Base-by-base conservation (phyloP, 2,329 filamentous ascomycete species). In the Stemphylium vesicarium region DNA sequence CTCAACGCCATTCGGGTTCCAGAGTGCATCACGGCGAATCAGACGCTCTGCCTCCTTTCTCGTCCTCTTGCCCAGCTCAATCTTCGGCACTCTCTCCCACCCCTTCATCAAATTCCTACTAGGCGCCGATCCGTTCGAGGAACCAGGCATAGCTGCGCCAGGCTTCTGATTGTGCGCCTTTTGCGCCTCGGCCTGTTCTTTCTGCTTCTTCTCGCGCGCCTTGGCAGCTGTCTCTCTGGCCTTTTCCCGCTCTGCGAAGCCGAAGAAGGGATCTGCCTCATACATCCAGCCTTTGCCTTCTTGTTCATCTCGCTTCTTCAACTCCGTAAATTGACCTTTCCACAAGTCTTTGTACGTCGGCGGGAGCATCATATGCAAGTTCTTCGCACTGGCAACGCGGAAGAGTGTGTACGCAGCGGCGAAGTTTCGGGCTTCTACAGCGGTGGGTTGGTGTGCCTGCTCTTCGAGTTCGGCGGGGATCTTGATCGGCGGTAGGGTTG, bases 321-420 rank as follows among this genome's bases (percentile, higher is more conserved):
- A 79, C 4, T 86, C 84, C 59, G 89, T 85, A 64, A 99, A 96
- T 53, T 93, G 88, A 5, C 85, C 85, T 72, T 96, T 96, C 95
- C 95, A 99, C 37, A 97, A 79, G 61, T 91, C 86, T 70, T 88
- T 89, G 77, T 97, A 96, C 55, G 90, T 90, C 0, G 95, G 95
- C 20, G 95, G 95, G 62, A 99, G 82, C 79, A 93, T 94, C 81
- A 92, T 96, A 72, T 96, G 92, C 67, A 97, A 86, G 72, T 98
- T 98, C 77, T 93, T 92, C 88, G 96, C 96, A 71, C 90, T 97
- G 75, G 91, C 94, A 3, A 98, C 90, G 44, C 95, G 85, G 72
- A 95, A 98, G 8, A 99, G 82, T 2, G 88, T 90, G 77, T 96
- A 98, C 0, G 93, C 91, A 4, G 95, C 95, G 8, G 93, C 92